A percentile compares a stretch with the other conserved stretches of the same genome.
Evolutionary conservation across 306 rosid species (phyloP).

Genomic region (Styphnolobium japonicum): DNA sequence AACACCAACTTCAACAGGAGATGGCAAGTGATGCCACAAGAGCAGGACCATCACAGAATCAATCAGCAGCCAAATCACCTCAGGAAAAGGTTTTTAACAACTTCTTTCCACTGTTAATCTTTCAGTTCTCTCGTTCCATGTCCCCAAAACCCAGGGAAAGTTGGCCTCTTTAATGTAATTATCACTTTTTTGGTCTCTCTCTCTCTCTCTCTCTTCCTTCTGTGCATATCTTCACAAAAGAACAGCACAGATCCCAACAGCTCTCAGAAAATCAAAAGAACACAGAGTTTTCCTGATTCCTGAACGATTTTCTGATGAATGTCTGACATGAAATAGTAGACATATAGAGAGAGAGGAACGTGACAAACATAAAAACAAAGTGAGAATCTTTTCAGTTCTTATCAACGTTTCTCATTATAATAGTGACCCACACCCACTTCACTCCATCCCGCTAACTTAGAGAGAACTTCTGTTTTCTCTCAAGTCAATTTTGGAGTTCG

Average conservation of each 20-base stretch:
- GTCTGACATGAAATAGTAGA: conserved; percentile 50
- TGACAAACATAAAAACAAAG: conserved; percentile 35
- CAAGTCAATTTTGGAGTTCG: conserved; percentile 19
- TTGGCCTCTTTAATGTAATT: conserved; percentile 44
- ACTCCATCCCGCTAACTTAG: conserved; percentile 13
- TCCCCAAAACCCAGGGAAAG: conserved; percentile 46
- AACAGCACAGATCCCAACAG: conserved; percentile 83
- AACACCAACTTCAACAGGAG: conserved; percentile 39
- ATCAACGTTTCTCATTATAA: conserved; percentile 35
- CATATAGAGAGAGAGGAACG: conserved; percentile 25
- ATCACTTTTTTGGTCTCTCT: conserved; percentile 23
- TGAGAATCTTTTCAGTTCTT: conserved; percentile 76
- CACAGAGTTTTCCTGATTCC: conserved; percentile 73
- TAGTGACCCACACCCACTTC: conserved; percentile 47
- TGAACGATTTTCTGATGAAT: conserved; percentile 69
- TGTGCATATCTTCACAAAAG: conserved; percentile 35
- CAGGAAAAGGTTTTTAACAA: conserved; percentile 65
- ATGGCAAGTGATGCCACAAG: conserved; percentile 49
- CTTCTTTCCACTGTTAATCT: conserved; percentile 38
- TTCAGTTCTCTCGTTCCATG: conserved; percentile 31
- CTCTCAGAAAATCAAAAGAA: conserved; percentile 61
- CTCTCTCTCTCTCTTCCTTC: conserved; percentile 9
- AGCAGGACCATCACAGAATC: conserved; percentile 54
- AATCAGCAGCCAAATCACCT: conserved; percentile 54
- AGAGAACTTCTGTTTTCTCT: conserved; percentile 1